Conservation (phyloP, 2,329 filamentous ascomycete species). For the Ophiocordyceps camponoti-leonardi region DNA sequence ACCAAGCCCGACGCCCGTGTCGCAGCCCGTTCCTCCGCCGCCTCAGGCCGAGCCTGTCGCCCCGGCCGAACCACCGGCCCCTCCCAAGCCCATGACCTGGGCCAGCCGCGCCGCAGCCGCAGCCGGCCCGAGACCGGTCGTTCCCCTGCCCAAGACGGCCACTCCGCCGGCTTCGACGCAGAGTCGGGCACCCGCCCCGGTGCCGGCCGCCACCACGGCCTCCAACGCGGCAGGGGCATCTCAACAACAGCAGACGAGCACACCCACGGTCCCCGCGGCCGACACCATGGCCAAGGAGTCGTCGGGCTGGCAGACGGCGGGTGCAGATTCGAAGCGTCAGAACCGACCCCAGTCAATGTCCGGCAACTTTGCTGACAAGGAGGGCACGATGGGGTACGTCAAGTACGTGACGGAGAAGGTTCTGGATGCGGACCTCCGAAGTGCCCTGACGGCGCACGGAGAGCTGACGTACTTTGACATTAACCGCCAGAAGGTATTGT, state of each 20-base stretch:
- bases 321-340: constrained; percentile 70
- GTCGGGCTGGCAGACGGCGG: constrained; percentile 68
- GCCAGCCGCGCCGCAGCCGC: constrained; percentile 50
- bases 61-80: constrained; percentile 24
- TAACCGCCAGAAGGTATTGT: constrained; percentile 61
- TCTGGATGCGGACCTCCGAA: constrained; percentile 53
- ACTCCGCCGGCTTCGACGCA: constrained; percentile 29
- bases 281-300: constrained; percentile 31
- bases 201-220: constrained; percentile 16
- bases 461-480: constrained; percentile 59
- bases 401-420: constrained; percentile 92
- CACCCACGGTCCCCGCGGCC: constrained; percentile 18
- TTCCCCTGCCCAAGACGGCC: constrained; percentile 39
- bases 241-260: constrained; percentile 8
- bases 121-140: constrained; percentile 33
- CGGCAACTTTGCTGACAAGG: constrained; percentile 45
- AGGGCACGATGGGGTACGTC: constrained; percentile 73
- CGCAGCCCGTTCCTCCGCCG: constrained; percentile 17
- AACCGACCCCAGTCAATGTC: constrained; percentile 53
- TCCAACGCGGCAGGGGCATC: constrained; percentile 16
- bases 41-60: constrained; percentile 28
- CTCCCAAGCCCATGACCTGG: constrained; percentile 54
- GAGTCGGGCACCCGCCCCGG: constrained; percentile 33
- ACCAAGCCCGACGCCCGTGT: constrained; percentile 34
- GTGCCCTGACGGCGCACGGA: constrained; percentile 54